These are phyloP conservation scores for Quercus glauca DNA, from an alignment of 306 rosid genomes.

Conservation along the genomic window DNA sequence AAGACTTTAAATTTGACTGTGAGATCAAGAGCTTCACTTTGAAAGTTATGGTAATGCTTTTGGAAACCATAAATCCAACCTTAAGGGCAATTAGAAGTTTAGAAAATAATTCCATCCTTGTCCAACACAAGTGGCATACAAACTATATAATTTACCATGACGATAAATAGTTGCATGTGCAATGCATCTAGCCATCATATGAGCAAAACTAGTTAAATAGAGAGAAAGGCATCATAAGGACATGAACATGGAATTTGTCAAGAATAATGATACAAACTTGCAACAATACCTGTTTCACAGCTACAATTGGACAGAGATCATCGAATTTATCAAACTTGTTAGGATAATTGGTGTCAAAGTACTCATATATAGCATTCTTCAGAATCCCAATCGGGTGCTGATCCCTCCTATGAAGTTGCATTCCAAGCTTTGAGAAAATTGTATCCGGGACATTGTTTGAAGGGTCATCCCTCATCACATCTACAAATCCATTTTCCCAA, in stretches of 20 bases:
- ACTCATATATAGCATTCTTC: too few species aligned
- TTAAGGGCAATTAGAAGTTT: neutral
- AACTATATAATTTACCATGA: neutral
- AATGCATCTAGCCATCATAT: neutral
- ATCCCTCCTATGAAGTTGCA: too few species aligned
- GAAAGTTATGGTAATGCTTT: neutral
- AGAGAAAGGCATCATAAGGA: neutral
- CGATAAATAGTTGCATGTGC: neutral
- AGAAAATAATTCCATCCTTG: neutral
- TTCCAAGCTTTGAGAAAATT: too few species aligned
- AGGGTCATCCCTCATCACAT: too few species aligned
- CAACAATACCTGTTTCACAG: constrained; percentile 52
- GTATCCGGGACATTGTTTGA: too few species aligned
- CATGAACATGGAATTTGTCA: neutral
- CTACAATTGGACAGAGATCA: constrained; percentile 21
- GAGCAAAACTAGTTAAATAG: constrained; percentile 3
- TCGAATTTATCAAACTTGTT: constrained; percentile 44
- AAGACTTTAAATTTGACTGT: neutral
- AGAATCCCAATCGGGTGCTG: too few species aligned
- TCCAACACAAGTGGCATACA: neutral
- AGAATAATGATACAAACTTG: neutral
- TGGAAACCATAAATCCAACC: neutral
- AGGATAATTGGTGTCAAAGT: constrained; percentile 7
- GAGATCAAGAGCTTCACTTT: neutral
- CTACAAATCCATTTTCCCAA: too few species aligned